Evolutionary conservation across 2,329 filamentous ascomycete species (phyloP), one percentile per base, ranked within the genome.

Genomic region (Aspergillus felis): DNA sequence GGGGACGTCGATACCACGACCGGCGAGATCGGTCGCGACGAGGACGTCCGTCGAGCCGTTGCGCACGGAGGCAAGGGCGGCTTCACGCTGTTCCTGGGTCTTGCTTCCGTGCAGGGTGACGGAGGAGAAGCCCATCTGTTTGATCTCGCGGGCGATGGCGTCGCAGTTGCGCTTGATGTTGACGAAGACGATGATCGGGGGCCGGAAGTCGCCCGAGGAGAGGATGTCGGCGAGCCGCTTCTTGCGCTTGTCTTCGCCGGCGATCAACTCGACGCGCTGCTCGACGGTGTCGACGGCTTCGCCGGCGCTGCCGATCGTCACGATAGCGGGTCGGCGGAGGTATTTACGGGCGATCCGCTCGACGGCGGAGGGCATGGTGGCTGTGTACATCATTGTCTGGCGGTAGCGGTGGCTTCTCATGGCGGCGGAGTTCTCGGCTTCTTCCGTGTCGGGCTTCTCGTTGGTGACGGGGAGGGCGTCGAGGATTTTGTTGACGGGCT

Each of bases 361-460:
- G 17, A 99, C 90, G 0, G 90, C 86, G 0, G 90, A 79, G 1
- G 94, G 92, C 94, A 99, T 99, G 28, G 94, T 99, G 54, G 94
- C 94, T 63, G 94, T 97, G 85, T 97, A 99, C 94, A 99, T 99
- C 94, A 99, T 99, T 0, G 94, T 99, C 75, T 99, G 93, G 58
- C 94, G 83, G 78, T 97, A 97, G 24, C 89, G 84, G 68, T 89
- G 89, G 57, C 85, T 83, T 66, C 87, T 88, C 93, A 97, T 97
- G n/a, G 88, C 86, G 56, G 84, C 80, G 0, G 90, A 81, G 70
- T 97, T 85, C 74, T 99, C 94, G 5, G 94, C 94, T 54, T 90
- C 91, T 12, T 97, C 93, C 0, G 85, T 89, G 74, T 99, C 94
- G 0, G 94, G 94, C 75, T 97, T 99, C 75, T 96, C 91, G 75